Evolutionary conservation across 2,329 filamentous ascomycete genomes (phyloP).

Genomic region (Trichoderma arundinaceum): DNA sequence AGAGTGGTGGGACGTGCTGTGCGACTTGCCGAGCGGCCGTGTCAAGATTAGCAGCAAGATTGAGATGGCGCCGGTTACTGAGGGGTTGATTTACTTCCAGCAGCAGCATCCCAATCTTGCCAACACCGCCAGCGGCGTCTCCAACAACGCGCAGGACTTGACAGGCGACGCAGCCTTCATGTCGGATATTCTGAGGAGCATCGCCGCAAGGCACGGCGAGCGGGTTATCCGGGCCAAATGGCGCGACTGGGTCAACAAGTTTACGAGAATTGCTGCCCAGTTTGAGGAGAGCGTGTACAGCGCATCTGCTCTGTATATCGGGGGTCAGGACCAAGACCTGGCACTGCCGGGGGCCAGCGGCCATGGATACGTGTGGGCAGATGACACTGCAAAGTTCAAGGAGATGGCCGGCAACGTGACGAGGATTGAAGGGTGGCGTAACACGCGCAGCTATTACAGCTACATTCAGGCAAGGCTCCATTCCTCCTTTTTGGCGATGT

Average conservation of each 20-base stretch:
- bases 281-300: conserved; percentile 97
- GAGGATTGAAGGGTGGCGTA: conserved; percentile 95
- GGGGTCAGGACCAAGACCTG: conserved; percentile 71
- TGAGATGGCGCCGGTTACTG: conserved; percentile 78
- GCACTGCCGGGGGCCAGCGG: conserved; percentile 68
- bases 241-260: conserved; percentile 92
- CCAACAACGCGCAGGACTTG: conserved; percentile 62
- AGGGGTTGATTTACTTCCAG: conserved; percentile 86
- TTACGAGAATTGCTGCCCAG: conserved; percentile 87
- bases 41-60: conserved; percentile 94
- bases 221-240: conserved; percentile 90
- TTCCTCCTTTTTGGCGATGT: too few relatives aligned
- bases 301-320: conserved; percentile 85
- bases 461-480: conserved; percentile 75
- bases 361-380: conserved; percentile 94
- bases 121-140: conserved; percentile 52
- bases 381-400: conserved; percentile 77
- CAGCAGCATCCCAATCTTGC: conserved; percentile 71
- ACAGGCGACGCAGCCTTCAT: conserved; percentile 92
- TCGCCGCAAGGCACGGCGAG: conserved; percentile 85
- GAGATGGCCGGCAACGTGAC: conserved; percentile 92
- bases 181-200: conserved; percentile 80
- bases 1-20: conserved; percentile 98
- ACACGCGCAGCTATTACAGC: conserved; percentile 92
- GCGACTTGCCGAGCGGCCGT: conserved; percentile 87